A percentile compares a stretch with the other conserved stretches of the same genome.
phyloP scores from a whole-genome alignment of 805 yeast species.

The Yarrowia keelungensis region DNA sequence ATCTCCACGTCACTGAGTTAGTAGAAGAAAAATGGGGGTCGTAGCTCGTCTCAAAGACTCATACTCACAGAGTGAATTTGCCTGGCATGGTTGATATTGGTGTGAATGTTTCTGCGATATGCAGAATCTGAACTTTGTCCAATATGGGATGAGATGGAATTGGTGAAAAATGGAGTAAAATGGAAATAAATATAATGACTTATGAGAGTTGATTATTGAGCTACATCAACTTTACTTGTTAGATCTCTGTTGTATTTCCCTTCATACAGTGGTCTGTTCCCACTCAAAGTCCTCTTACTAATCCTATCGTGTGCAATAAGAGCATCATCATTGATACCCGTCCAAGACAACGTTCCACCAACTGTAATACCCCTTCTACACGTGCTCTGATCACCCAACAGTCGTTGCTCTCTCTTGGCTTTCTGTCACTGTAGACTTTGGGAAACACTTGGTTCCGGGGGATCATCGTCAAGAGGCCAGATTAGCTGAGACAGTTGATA shows the following conservation, averaged over 20 bases:
- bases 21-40: neutral
- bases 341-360: no score
- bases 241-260: no score
- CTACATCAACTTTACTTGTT: fast-evolving
- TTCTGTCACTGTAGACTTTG: neutral
- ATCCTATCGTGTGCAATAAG: neutral
- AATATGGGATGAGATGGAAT: neutral
- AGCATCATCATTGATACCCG: no score
- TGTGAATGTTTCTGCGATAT: neutral
- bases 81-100: constrained; percentile 22
- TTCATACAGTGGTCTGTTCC: no score
- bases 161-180: neutral
- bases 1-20: constrained; percentile 49
- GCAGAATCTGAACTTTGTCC: constrained; percentile 4
- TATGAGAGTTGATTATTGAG: no score
- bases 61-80: constrained; percentile 36
- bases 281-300: neutral
- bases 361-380: neutral
- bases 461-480: neutral
- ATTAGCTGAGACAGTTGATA: neutral
- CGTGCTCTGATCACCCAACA: neutral
- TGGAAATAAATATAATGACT: no score
- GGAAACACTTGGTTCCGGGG: constrained; percentile 8
- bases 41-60: neutral
- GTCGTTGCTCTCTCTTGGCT: neutral